Conservation (phyloP, 2,329 filamentous ascomycete genomes). For the Beauveria bassiana region DNA sequence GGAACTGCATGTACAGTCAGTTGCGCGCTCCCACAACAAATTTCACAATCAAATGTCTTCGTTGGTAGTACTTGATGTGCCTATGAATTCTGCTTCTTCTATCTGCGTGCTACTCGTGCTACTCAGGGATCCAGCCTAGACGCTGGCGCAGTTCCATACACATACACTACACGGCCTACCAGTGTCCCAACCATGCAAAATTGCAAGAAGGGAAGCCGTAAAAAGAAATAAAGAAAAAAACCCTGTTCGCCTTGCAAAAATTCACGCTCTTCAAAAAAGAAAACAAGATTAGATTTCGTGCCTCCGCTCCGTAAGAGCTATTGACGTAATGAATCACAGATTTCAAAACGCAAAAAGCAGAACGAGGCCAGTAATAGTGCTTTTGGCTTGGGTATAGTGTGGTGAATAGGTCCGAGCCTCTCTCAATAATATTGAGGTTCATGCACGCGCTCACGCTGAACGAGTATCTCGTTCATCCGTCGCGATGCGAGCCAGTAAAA, state of each 20-base stretch:
- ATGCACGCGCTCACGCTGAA: neutral
- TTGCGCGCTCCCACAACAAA: neutral
- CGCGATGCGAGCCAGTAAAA: neutral
- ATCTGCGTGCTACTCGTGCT: neutral
- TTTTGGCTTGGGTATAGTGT: neutral
- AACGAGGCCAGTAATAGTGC: neutral
- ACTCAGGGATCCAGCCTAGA: neutral
- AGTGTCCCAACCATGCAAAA: neutral
- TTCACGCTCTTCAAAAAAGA: neutral
- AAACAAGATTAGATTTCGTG: neutral
- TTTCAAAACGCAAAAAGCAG: neutral
- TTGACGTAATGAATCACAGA: neutral
- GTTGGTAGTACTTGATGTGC: neutral
- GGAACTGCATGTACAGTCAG: neutral
- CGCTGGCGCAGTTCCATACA: neutral
- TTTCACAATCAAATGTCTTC: neutral
- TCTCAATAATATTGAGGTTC: neutral
- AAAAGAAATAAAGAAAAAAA: neutral
- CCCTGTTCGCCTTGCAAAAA: neutral
- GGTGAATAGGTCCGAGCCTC: neutral
- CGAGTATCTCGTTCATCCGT: neutral
- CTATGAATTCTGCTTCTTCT: neutral
- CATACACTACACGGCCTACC: slow-evolving; percentile 1
- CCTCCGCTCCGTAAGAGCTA: neutral
- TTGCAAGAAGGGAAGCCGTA: neutral